Conservation (phyloP, 495 filamentous ascomycete species). For the Hamigera avellanea region DNA sequence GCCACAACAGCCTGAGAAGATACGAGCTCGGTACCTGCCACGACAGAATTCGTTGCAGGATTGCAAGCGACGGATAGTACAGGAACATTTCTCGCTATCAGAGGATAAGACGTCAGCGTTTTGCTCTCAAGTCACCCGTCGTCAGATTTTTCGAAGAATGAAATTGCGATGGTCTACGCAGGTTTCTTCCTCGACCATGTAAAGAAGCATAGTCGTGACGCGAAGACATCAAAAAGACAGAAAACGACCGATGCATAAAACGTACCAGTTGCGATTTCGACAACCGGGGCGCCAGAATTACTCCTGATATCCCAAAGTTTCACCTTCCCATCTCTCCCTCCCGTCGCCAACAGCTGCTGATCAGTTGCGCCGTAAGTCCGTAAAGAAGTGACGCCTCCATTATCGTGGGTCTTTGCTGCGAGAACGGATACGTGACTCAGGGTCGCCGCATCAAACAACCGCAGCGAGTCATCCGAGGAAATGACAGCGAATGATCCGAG, state of each 20-base stretch:
- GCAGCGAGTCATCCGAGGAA: conserved; percentile 45
- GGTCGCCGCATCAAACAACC: conserved; percentile 31
- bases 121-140: too few species aligned
- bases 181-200: too few species aligned
- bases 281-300: conserved; percentile 16
- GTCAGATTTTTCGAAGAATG: too few species aligned
- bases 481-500: conserved; percentile 34
- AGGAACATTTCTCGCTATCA: conserved; percentile 33
- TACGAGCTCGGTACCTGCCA: conserved; percentile 68
- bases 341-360: conserved; percentile 24
- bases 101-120: conserved; percentile 2
- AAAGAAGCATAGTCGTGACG: too few species aligned
- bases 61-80: conserved; percentile 61
- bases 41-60: conserved; percentile 44
- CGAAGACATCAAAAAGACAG: too few species aligned
- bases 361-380: conserved; percentile 17
- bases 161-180: background rate
- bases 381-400: conserved; percentile 34
- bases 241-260: conserved; percentile 4
- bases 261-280: conserved; percentile 32
- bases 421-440: conserved; percentile 25
- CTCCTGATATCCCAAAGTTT: conserved; percentile 35
- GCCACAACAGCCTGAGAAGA: conserved; percentile 61
- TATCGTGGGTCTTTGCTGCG: conserved; percentile 22
- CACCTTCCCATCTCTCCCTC: conserved; percentile 37